phyloP scores from a whole-genome alignment of 1,284 basidiomycete genomes.

The Hypsizygus ulmarius region DNA sequence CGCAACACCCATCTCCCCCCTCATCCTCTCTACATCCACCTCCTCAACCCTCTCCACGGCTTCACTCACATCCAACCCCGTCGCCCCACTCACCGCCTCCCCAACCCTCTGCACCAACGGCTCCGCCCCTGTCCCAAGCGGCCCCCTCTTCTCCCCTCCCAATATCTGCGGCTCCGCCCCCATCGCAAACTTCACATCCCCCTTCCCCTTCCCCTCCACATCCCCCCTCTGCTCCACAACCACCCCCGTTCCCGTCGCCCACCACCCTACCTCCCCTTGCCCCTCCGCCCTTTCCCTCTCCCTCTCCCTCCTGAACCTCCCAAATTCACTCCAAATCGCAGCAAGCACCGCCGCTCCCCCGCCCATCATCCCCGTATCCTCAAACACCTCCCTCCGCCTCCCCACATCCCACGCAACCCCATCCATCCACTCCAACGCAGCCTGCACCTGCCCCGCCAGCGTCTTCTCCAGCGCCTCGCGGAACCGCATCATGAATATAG shows the following conservation, averaged over 20 bases:
- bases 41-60: slow-evolving; percentile 21
- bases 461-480: slow-evolving; percentile 55
- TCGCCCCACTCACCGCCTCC: slow-evolving; percentile 25
- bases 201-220: slow-evolving; percentile 29
- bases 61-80: slow-evolving; percentile 27
- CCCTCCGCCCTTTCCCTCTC: not conserved
- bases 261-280: slow-evolving; percentile 42
- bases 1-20: slow-evolving; percentile 28
- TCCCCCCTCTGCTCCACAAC: slow-evolving; percentile 50
- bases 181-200: slow-evolving; percentile 52
- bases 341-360: slow-evolving; percentile 47
- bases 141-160: slow-evolving; percentile 60
- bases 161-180: slow-evolving; percentile 71
- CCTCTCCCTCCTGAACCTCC: slow-evolving; percentile 26
- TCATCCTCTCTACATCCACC: slow-evolving; percentile 9
- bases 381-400: slow-evolving; percentile 57
- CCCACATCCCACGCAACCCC: slow-evolving; percentile 55
- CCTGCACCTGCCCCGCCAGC: slow-evolving; percentile 51
- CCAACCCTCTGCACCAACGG: slow-evolving; percentile 37
- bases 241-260: slow-evolving; percentile 59
- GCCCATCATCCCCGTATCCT: slow-evolving; percentile 52
- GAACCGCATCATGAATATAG: slow-evolving; percentile 53
- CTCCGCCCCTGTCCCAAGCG: slow-evolving; percentile 52
- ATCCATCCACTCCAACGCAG: slow-evolving; percentile 49
- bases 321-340: slow-evolving; percentile 65